Evolutionary conservation across 441 rosid species (phyloP).

Genomic region (Aleurites moluccanus): DNA sequence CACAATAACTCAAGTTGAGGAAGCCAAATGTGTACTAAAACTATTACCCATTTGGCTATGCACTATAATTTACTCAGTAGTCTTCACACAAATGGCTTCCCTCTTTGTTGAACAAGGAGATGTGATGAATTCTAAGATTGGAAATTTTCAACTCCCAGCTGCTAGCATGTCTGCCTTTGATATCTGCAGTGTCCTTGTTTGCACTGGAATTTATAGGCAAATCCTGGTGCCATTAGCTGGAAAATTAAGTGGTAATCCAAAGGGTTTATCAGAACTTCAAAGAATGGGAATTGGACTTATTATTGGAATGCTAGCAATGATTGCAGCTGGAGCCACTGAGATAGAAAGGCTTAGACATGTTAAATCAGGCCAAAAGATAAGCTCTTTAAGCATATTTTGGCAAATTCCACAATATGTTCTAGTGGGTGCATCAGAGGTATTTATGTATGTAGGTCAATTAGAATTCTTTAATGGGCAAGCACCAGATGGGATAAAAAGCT

Average conservation of each 20-base stretch:
- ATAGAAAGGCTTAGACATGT: conserved; percentile 50
- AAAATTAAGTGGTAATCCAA: conserved; percentile 46
- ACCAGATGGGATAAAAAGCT: conserved; percentile 88
- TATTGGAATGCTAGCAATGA: conserved; percentile 77
- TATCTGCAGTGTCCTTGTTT: conserved; percentile 69
- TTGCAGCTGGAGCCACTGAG: conserved; percentile 80
- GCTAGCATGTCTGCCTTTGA: conserved; percentile 96
- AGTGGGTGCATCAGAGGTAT: conserved; percentile 85
- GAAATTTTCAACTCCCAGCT: conserved; percentile 70
- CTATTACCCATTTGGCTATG: conserved; percentile 88
- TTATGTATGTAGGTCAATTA: conserved; percentile 89
- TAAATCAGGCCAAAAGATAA: conserved; percentile 46
- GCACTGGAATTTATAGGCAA: conserved; percentile 67
- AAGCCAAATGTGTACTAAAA: conserved; percentile 83
- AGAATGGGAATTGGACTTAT: conserved; percentile 85
- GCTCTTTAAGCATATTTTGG: conserved; percentile 78
- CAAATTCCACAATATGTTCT: conserved; percentile 85
- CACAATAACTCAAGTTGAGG: conserved; percentile 90
- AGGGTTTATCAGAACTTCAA: conserved; percentile 72
- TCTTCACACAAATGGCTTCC: conserved; percentile 95
- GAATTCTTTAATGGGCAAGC: conserved; percentile 91
- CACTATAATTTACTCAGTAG: conserved; percentile 87
- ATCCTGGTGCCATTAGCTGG: conserved; percentile 59
- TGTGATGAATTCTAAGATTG: conserved; percentile 58
- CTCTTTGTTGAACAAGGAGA: conserved; percentile 91